A percentile compares a stretch with the other conserved stretches of the same genome.
Conservation (phyloP, 2,329 filamentous ascomycete genomes). For the Fusarium redolens region DNA sequence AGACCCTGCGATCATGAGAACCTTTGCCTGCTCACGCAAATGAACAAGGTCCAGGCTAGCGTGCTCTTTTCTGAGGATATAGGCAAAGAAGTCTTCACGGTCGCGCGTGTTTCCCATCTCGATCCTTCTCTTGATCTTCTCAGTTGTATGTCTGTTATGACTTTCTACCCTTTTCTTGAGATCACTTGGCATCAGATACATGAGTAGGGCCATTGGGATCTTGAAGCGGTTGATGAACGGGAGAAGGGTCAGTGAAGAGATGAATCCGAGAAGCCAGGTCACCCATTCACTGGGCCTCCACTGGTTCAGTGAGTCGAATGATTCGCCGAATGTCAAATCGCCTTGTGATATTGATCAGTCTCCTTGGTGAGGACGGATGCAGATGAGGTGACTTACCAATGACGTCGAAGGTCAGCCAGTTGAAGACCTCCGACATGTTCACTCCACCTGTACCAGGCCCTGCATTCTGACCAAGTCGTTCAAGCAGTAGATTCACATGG, state of each 20-base stretch:
- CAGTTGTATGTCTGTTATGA: neutral
- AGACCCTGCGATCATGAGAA: conserved; percentile 21
- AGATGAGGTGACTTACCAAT: conserved; percentile 3
- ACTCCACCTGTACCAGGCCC: neutral
- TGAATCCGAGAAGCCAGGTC: neutral
- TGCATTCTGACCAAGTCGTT: neutral
- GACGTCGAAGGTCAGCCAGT: conserved; percentile 29
- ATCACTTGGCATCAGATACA: neutral
- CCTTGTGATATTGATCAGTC: neutral
- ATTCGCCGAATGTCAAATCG: conserved; percentile 25
- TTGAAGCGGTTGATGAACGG: conserved; percentile 5
- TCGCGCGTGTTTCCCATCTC: neutral
- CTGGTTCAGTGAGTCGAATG: conserved; percentile 12
- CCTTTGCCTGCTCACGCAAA: conserved; percentile 27
- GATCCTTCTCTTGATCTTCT: conserved; percentile 9
- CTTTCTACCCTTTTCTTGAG: neutral
- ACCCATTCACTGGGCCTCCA: conserved; percentile 20
- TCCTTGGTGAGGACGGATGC: rapidly evolving
- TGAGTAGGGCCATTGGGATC: neutral
- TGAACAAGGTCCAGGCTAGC: neutral
- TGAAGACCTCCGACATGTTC: conserved; percentile 13
- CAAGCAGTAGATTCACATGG: neutral
- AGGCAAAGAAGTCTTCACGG: conserved; percentile 25
- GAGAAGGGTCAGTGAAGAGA: neutral
- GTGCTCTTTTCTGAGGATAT: neutral